phyloP scores from a whole-genome alignment of 108 stramenopile genomes.

The Aurantiochytrium sp. region DNA sequence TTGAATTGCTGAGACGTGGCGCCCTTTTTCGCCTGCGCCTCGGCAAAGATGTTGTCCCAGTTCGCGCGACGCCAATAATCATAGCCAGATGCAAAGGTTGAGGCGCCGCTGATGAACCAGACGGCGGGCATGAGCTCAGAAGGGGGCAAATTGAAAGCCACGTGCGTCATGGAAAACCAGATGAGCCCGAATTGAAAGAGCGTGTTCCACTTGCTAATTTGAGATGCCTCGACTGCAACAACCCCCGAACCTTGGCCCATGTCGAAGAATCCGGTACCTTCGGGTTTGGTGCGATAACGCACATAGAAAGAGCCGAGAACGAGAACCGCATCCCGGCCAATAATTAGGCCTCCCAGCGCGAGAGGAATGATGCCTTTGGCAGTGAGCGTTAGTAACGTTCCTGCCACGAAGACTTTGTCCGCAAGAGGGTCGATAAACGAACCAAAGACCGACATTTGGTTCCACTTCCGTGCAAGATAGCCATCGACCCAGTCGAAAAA shows the following conservation, averaged over 20 bases:
- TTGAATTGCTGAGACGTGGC: background rate
- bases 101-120: background rate
- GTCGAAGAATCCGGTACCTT: background rate
- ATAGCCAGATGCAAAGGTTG: background rate
- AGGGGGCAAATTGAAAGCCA: background rate
- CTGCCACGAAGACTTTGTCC: background rate
- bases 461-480: background rate
- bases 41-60: background rate
- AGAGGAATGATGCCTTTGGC: background rate
- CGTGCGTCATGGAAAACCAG: conserved; percentile 3
- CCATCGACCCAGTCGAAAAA: conserved; percentile 12
- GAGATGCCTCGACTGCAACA: background rate
- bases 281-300: background rate
- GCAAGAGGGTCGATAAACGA: background rate
- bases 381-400: background rate
- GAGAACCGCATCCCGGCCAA: background rate
- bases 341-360: background rate
- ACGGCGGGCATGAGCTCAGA: background rate
- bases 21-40: background rate
- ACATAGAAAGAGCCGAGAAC: background rate
- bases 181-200: background rate
- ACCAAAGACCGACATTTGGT: conserved; percentile 2
- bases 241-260: background rate
- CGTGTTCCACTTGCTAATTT: conserved; percentile 9
- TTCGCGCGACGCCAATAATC: background rate